These are phyloP conservation scores for Magnusiomyces fungicola DNA, from an alignment of 1,139 yeast species.

Conservation along the genomic window DNA sequence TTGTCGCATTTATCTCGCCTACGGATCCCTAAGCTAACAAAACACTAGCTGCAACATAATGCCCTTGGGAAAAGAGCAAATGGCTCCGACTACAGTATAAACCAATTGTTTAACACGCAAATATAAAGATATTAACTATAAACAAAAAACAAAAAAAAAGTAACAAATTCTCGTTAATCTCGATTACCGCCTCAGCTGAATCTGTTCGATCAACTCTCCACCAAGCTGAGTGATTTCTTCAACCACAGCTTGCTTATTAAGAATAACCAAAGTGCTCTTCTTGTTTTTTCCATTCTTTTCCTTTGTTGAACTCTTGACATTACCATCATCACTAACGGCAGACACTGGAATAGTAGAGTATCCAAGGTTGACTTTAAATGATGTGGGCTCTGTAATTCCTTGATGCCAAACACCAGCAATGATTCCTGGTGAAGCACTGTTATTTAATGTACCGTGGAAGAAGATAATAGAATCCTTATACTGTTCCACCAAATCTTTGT, in stretches of 20 bases:
- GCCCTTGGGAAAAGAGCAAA: too few relatives aligned
- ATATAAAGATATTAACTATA: too few relatives aligned
- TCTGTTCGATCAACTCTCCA: conserved; percentile 44
- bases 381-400: conserved; percentile 41
- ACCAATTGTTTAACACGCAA: too few relatives aligned
- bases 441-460: conserved; percentile 36
- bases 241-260: conserved; percentile 69
- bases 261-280: conserved; percentile 37
- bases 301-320: conserved; percentile 23
- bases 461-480: conserved; percentile 47
- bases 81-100: too few relatives aligned
- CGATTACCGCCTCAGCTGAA: conserved; percentile 14
- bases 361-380: conserved; percentile 74
- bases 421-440: conserved; percentile 36
- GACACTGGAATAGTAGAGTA: conserved; percentile 63
- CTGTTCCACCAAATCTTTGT: conserved; percentile 24
- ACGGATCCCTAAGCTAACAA: too few relatives aligned
- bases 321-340: conserved; percentile 27
- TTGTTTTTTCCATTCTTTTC: conserved; percentile 6
- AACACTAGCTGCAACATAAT: too few relatives aligned
- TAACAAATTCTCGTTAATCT: too few relatives aligned
- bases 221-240: conserved; percentile 71
- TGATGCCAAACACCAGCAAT: conserved; percentile 82
- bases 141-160: too few relatives aligned
- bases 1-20: too few relatives aligned